These are phyloP conservation scores for Fusarium agapanthi DNA, from an alignment of 2,329 filamentous ascomycete genomes.

Conservation along the genomic window DNA sequence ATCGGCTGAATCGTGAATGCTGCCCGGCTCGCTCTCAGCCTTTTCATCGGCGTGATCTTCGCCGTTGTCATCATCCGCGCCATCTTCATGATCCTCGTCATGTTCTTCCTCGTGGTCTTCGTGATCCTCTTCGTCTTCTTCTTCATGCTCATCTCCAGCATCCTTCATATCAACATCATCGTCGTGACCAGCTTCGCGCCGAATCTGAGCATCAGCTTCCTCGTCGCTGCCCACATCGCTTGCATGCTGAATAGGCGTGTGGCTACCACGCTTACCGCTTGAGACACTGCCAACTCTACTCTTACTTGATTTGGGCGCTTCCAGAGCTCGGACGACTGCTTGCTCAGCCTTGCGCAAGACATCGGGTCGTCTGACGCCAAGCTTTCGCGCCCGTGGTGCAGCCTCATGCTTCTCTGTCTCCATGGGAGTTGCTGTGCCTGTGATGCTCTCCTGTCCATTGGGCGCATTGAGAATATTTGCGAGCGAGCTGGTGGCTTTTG, in stretches of 20 bases:
- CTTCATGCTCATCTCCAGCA: conserved; percentile 44
- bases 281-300: conserved; percentile 61
- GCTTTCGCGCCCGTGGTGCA: conserved; percentile 51
- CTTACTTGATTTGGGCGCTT: conserved; percentile 59
- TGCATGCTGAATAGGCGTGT: conserved; percentile 48
- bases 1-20: conserved; percentile 71
- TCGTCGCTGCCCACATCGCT: conserved; percentile 53
- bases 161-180: conserved; percentile 56
- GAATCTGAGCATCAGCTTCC: conserved; percentile 52
- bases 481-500: conserved; percentile 49
- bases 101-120: conserved; percentile 43
- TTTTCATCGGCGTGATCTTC: conserved; percentile 50
- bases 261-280: conserved; percentile 57
- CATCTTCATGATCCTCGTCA: conserved; percentile 40
- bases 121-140: conserved; percentile 36
- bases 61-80: conserved; percentile 44
- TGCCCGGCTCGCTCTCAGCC: conserved; percentile 54
- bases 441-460: conserved; percentile 50
- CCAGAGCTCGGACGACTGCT: conserved; percentile 60
- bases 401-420: conserved; percentile 54
- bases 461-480: conserved; percentile 55
- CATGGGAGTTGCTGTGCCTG: conserved; percentile 47
- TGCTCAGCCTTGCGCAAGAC: conserved; percentile 70
- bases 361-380: conserved; percentile 63
- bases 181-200: conserved; percentile 47